phyloP scores from a whole-genome alignment of 2,329 filamentous ascomycete species.

The Neopestalotiopsis sp. region DNA sequence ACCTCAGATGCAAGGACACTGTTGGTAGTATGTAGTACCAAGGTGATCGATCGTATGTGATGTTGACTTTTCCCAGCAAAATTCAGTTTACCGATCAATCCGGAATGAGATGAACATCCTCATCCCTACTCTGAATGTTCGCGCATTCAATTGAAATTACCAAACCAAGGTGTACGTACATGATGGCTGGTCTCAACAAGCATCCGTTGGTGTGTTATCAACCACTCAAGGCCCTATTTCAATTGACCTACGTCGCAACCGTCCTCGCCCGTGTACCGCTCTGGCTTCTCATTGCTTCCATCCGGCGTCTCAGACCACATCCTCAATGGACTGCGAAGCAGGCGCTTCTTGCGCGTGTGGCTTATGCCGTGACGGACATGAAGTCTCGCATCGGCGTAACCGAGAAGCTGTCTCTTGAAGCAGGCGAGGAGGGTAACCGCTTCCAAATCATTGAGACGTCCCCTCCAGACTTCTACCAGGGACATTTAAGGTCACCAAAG shows the following conservation, averaged over 20 bases:
- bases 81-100: too few relatives aligned
- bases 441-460: slow-evolving; percentile 8
- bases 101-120: too few relatives aligned
- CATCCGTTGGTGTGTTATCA: too few relatives aligned
- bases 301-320: slow-evolving; percentile 21
- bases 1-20: too few relatives aligned
- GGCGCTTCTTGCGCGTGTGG: slow-evolving; percentile 21
- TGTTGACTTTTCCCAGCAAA: too few relatives aligned
- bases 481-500: slow-evolving; percentile 13
- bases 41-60: too few relatives aligned
- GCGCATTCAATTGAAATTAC: neutral
- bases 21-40: too few relatives aligned
- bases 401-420: slow-evolving; percentile 22
- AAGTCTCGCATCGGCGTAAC: slow-evolving; percentile 22
- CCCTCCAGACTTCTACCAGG: slow-evolving; percentile 17
- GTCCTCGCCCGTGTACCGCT: slow-evolving; percentile 7
- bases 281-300: slow-evolving; percentile 11
- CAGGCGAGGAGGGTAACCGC: slow-evolving; percentile 22
- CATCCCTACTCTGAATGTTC: too few relatives aligned
- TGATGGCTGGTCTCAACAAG: too few relatives aligned
- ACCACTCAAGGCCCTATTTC: too few relatives aligned
- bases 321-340: slow-evolving; percentile 25
- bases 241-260: neutral
- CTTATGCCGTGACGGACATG: slow-evolving; percentile 19
- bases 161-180: too few relatives aligned